Conservation (phyloP, 192 early-diverging fungal species). For the Backusella circina region DNA sequence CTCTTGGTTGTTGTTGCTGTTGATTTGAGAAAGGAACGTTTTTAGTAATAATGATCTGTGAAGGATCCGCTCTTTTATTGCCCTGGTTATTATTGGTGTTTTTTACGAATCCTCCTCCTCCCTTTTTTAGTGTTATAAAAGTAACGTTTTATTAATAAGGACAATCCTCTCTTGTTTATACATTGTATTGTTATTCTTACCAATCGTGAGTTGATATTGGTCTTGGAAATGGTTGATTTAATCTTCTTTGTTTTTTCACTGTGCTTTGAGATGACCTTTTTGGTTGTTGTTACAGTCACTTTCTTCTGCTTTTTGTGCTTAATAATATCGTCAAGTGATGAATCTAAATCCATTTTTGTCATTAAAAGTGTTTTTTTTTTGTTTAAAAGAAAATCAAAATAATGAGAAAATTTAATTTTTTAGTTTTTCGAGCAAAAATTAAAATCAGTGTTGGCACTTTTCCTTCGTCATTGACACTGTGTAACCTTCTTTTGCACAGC, state of each 20-base stretch:
- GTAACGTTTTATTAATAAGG: background rate
- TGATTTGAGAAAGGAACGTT: background rate
- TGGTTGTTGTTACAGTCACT: background rate
- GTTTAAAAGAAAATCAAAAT: background rate
- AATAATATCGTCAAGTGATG: conserved; percentile 40
- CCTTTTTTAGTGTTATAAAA: background rate
- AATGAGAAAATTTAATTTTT: too few species aligned
- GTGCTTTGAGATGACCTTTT: background rate
- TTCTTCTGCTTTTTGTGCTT: conserved; percentile 17
- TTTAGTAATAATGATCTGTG: conserved; percentile 27
- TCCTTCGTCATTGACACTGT: too few species aligned
- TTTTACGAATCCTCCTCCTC: background rate
- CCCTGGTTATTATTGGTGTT: background rate
- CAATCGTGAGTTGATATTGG: conserved; percentile 3
- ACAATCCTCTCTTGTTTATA: background rate
- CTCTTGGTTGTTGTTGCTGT: background rate
- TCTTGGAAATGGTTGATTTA: background rate
- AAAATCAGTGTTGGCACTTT: too few species aligned
- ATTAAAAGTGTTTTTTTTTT: background rate
- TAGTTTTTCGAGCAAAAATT: too few species aligned
- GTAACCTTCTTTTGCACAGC: too few species aligned
- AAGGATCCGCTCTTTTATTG: conserved; percentile 2
- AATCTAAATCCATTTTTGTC: conserved; percentile 35
- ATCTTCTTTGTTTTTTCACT: background rate
- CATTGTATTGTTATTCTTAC: background rate